phyloP scores from a whole-genome alignment of 805 yeast species.

The Peterozyma xylosa region DNA sequence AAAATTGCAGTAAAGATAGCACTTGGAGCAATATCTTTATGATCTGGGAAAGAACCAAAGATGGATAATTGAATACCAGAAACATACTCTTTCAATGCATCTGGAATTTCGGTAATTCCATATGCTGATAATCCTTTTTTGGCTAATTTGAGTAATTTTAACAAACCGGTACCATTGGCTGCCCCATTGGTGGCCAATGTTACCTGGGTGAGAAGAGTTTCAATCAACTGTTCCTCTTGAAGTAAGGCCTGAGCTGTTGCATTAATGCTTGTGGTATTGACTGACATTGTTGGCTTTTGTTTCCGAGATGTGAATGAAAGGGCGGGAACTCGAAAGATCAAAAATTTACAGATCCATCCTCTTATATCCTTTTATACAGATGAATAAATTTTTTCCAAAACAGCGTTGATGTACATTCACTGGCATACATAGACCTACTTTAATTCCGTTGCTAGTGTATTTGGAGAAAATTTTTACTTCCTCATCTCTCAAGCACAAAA shows the following conservation, averaged over 20 bases:
- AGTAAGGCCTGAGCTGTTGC: not conserved
- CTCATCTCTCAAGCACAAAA: no score
- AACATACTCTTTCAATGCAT: constrained; percentile 26
- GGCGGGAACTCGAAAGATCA: no score
- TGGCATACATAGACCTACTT: no score
- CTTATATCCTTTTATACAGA: no score
- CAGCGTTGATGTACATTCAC: no score
- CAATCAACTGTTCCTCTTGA: not conserved
- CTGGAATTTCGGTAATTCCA: constrained; percentile 31
- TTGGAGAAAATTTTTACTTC: no score
- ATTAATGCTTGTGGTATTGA: not conserved
- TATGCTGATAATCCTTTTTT: constrained; percentile 20
- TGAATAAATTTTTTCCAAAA: no score
- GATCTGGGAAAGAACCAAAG: constrained; percentile 58
- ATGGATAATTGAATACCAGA: constrained; percentile 35
- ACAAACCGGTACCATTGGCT: constrained; percentile 43
- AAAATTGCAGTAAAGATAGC: constrained; percentile 51
- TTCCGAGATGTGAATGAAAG: no score
- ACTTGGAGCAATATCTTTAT: constrained; percentile 50
- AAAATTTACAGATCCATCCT: no score
- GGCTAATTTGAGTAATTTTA: constrained; percentile 22
- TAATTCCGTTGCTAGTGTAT: no score
- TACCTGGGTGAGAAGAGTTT: constrained; percentile 4
- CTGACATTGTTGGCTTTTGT: not conserved
- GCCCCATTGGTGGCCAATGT: constrained; percentile 29